Percentiles rank a stretch among this genome's conserved stretches.
Conservation (phyloP, 176 grass and related monocot species). For the Musa schizocarpa region DNA sequence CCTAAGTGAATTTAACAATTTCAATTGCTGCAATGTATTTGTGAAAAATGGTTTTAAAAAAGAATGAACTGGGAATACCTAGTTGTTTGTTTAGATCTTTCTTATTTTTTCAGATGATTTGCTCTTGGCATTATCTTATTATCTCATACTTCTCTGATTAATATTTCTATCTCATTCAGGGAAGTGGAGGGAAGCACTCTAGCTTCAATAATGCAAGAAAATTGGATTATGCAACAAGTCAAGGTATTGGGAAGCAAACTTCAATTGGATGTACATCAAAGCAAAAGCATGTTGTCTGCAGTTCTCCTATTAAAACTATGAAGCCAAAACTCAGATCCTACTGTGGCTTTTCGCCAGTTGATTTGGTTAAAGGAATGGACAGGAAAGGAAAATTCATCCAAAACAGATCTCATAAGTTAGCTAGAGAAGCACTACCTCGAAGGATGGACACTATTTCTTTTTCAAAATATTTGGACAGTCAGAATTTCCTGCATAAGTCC, state of each 20-base stretch:
- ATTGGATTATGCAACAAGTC: neutral
- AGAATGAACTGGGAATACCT: neutral
- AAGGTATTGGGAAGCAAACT: slow-evolving; percentile 5
- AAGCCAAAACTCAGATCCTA: slow-evolving; percentile 24
- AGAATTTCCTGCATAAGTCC: slow-evolving; percentile 10
- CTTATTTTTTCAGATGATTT: neutral
- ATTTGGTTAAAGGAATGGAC: slow-evolving; percentile 19
- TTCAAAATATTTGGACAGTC: neutral
- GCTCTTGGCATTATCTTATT: no score
- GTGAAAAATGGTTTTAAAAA: neutral
- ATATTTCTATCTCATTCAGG: neutral
- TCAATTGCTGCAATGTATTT: neutral
- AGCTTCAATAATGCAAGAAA: neutral
- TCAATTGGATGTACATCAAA: neutral
- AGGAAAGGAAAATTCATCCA: slow-evolving; percentile 35
- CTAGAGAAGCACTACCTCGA: neutral
- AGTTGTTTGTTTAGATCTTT: neutral
- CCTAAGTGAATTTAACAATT: neutral
- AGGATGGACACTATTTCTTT: neutral
- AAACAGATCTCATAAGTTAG: slow-evolving; percentile 16
- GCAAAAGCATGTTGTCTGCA: slow-evolving; percentile 8
- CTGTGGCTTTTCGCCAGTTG: slow-evolving; percentile 8
- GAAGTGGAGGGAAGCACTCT: neutral
- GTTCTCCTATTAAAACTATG: slow-evolving; percentile 1
- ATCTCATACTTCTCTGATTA: neutral